phyloP scores from a whole-genome alignment of 345 rosid species.

The Syzygium jambos region DNA sequence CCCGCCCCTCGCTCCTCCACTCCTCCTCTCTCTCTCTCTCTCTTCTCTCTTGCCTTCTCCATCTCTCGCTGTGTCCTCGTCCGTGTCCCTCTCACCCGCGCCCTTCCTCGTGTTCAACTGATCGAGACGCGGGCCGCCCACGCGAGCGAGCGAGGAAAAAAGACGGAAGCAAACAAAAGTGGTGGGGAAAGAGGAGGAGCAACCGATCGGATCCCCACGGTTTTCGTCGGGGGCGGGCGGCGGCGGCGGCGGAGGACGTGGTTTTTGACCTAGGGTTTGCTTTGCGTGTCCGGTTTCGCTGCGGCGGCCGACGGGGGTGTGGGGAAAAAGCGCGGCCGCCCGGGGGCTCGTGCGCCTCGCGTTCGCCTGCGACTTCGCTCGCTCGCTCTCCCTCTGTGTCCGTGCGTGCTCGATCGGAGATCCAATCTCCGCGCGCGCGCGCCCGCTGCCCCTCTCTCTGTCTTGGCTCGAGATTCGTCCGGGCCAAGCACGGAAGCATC shows the following conservation, averaged over 20 bases:
- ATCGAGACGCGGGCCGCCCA: slow-evolving; percentile 11
- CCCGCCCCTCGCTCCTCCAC: background rate
- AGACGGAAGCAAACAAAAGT: background rate
- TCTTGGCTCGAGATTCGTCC: slow-evolving; percentile 77
- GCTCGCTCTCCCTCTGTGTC: background rate
- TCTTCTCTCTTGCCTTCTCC: background rate
- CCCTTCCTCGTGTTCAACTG: background rate
- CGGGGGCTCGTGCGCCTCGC: too few species aligned
- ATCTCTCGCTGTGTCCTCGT: slow-evolving; percentile 11
- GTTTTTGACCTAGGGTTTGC: slow-evolving; percentile 18
- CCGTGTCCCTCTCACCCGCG: slow-evolving; percentile 8
- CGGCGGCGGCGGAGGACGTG: background rate
- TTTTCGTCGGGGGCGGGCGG: too few species aligned
- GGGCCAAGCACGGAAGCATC: slow-evolving; percentile 76
- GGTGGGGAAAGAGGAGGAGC: background rate
- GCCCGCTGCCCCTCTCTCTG: background rate
- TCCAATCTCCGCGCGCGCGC: slow-evolving; percentile 19
- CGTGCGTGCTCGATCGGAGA: slow-evolving; percentile 18
- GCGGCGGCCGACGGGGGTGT: too few species aligned
- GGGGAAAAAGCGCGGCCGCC: too few species aligned
- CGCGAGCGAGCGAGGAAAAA: background rate
- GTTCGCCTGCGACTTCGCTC: too few species aligned
- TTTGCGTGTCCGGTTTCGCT: too few species aligned
- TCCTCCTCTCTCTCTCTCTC: background rate
- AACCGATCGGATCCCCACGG: background rate